Percentiles rank a stretch among this genome's conserved stretches.
phyloP scores from a whole-genome alignment of 2,329 filamentous ascomycete species.

The Botryotinia calthae region DNA sequence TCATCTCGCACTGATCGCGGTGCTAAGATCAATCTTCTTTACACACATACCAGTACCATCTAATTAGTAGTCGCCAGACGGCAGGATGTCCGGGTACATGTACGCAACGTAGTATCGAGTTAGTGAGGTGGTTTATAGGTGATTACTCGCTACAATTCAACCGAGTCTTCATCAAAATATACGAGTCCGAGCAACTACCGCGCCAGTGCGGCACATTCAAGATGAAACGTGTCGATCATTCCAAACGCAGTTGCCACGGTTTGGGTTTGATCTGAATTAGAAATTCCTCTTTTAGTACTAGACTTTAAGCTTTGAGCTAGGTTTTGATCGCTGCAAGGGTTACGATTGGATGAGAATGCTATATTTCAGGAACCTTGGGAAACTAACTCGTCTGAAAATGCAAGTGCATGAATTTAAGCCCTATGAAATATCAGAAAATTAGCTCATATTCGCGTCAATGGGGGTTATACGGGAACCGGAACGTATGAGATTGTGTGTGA shows the following conservation, averaged over 20 bases:
- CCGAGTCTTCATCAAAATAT: neutral
- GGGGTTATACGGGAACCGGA: neutral
- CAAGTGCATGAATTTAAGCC: neutral
- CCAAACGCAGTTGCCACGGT: neutral
- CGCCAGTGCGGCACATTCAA: neutral
- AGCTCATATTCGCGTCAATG: neutral
- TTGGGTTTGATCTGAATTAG: neutral
- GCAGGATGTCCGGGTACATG: neutral
- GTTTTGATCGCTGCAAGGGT: neutral
- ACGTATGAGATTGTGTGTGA: slow-evolving; percentile 2
- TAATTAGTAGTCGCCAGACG: neutral
- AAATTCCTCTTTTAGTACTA: neutral
- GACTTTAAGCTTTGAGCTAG: neutral
- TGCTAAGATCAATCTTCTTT: neutral
- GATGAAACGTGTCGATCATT: neutral
- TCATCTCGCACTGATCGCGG: neutral
- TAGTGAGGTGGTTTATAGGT: neutral
- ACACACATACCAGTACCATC: neutral
- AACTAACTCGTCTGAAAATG: neutral
- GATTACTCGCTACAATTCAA: neutral
- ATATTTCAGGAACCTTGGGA: neutral
- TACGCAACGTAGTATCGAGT: neutral
- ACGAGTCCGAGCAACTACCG: neutral
- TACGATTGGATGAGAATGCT: neutral
- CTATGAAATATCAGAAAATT: neutral